A percentile compares a stretch with the other conserved stretches of the same genome.
Evolutionary conservation across 2,329 filamentous ascomycete species (phyloP).

Genomic region (Microdochium bolleyi): DNA sequence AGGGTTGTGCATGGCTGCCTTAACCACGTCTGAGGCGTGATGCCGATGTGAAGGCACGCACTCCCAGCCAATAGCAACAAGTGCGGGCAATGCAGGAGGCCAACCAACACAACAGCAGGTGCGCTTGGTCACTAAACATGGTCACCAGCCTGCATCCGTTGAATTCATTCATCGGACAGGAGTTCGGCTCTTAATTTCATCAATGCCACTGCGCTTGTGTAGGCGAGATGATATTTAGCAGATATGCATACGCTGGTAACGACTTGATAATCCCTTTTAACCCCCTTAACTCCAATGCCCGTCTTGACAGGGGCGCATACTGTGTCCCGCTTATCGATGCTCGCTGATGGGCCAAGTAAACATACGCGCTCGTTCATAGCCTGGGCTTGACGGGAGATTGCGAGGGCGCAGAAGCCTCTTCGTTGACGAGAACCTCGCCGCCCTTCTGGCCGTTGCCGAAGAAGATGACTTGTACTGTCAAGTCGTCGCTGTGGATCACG

Average conservation of each 20-base stretch:
- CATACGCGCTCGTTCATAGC: conserved; percentile 12
- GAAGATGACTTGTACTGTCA: conserved; percentile 98
- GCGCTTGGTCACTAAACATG: too few species aligned
- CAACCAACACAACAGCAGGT: not conserved
- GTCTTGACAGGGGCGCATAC: not conserved
- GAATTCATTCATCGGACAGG: too few species aligned
- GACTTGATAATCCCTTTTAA: too few species aligned
- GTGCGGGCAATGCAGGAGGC: not conserved
- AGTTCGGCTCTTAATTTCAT: too few species aligned
- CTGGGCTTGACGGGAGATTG: conserved; percentile 21
- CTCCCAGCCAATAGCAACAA: not conserved
- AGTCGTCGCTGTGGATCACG: conserved; percentile 61
- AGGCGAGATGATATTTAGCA: too few species aligned
- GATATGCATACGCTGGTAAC: too few species aligned
- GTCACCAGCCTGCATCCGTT: too few species aligned
- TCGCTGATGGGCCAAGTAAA: not conserved
- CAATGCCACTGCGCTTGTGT: too few species aligned
- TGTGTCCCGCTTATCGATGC: not conserved
- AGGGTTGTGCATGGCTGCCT: too few species aligned
- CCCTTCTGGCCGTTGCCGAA: conserved; percentile 76
- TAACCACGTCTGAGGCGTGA: too few species aligned
- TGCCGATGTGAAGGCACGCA: not conserved
- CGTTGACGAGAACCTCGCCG: conserved; percentile 75
- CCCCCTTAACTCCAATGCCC: too few species aligned
- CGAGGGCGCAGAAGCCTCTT: conserved; percentile 68